Conservation (phyloP, 805 yeast genomes). For the Ogataea minuta region DNA sequence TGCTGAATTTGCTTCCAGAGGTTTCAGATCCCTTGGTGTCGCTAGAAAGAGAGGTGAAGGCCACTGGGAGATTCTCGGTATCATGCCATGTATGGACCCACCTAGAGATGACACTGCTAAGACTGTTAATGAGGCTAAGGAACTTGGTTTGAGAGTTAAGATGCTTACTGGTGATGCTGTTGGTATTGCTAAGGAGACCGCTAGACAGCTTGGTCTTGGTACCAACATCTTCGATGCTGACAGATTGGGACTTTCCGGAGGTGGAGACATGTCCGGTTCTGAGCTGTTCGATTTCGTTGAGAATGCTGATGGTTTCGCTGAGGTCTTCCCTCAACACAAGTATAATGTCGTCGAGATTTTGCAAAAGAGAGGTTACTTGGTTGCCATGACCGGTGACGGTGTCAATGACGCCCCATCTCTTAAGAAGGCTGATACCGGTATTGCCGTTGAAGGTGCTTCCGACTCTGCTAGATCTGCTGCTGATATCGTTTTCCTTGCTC, state of each 20-base stretch:
- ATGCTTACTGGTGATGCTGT: conserved; percentile 99
- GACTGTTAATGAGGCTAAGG: conserved; percentile 88
- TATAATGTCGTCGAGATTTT: conserved; percentile 93
- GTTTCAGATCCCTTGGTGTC: conserved; percentile 98
- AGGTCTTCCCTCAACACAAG: conserved; percentile 98
- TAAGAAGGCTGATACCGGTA: conserved; percentile 95
- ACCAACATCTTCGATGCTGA: conserved; percentile 96
- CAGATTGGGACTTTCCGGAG: conserved; percentile 92
- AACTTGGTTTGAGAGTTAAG: conserved; percentile 91
- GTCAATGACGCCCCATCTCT: conserved; percentile 97
- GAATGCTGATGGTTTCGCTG: conserved; percentile 98
- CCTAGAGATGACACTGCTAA: conserved; percentile 98
- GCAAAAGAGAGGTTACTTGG: conserved; percentile 94
- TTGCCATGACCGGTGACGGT: conserved; percentile 99
- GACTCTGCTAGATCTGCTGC: conserved; percentile 98
- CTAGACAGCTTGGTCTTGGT: conserved; percentile 96
- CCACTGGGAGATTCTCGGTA: conserved; percentile 96
- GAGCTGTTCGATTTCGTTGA: conserved; percentile 96
- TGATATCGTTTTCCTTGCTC: conserved; percentile 92
- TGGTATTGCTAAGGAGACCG: conserved; percentile 97
- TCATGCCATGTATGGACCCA: conserved; percentile 99
- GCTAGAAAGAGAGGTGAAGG: conserved; percentile 98
- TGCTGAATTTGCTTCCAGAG: conserved; percentile 96
- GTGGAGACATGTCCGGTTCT: conserved; percentile 94
- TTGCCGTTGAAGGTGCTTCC: conserved; percentile 97